Base-by-base conservation (phyloP, 2,329 filamentous ascomycete genomes). In the Raffaelea arxii region DNA sequence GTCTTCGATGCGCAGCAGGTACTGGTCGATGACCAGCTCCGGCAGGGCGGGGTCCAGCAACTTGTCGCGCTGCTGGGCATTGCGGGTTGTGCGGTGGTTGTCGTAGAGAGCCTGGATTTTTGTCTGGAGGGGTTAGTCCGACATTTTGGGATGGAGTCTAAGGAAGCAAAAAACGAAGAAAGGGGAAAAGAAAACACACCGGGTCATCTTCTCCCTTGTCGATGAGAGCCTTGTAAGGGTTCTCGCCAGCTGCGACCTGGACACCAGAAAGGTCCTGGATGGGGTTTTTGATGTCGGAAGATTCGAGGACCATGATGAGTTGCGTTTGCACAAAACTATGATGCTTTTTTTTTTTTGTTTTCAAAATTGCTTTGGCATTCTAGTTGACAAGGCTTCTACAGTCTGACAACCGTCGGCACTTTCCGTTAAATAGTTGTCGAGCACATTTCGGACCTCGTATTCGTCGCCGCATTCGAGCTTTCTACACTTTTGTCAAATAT, bases 161-260 rank as follows among this genome's bases (percentile, higher is more conserved):
- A 25, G 12, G 16, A 25, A 44, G 7, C 41, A 23, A 22, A 37
- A 18, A 18, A 40, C 10, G 21, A 16, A 12, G 19, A 10, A 32
- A 25, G 16, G 6, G 32, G 30, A 35, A 41, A 10, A 27, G 11
- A 18, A 7, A 19, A 25, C 74, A 58, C 71, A 91, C 86, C 46
- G 80, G 68, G 54, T 86, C 70, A 60, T 84, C 68, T 41, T 80
- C 65, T 59, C 82, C 88, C 10, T 76, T 74, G 37, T 74, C 63
- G 49, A 94, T 84, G 49, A 94, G 66, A 18, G 81, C 78, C 54
- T 86, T 74, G 60, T 90, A 92, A 1, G 86, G 87, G 54, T 92
- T 94, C 58, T 78, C 75, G 40, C 72, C 75, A 0, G 72, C 69
- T 52, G 66, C 59, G 47, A 71, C 56, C 19, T 63, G 58, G 42